A percentile compares a stretch with the other conserved stretches of the same genome.
phyloP scores from a whole-genome alignment of 2,329 filamentous ascomycete genomes.

The Exophiala dermatitidis region DNA sequence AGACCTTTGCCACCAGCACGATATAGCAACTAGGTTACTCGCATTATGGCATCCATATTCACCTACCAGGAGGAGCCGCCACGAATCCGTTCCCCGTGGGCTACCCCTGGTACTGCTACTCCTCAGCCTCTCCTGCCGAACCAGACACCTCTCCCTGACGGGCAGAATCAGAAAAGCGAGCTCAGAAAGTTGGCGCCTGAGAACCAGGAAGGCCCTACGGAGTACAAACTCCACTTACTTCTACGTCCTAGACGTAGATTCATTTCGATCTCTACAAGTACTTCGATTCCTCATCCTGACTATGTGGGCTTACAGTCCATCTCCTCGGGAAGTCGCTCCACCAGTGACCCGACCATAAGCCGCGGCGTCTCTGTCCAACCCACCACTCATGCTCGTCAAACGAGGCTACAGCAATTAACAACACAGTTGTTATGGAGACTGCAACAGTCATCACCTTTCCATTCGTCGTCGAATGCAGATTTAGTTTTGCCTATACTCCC shows the following conservation, averaged over 20 bases:
- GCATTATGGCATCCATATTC: conserved; percentile 76
- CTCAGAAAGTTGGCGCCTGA: conserved; percentile 78
- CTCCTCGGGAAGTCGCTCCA: conserved; percentile 21
- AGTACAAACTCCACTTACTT: conserved; percentile 92
- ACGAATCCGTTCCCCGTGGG: conserved; percentile 85
- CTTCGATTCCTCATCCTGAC: conserved; percentile 27
- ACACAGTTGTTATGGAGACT: conserved; percentile 92
- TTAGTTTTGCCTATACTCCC: conserved; percentile 69
- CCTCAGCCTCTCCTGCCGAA: conserved; percentile 30
- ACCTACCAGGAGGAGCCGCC: conserved; percentile 87
- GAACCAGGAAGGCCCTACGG: conserved; percentile 86
- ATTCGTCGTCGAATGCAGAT: conserved; percentile 69
- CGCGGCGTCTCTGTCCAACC: conserved; percentile 38
- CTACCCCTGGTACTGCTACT: conserved; percentile 47
- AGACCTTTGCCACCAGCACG: conserved; percentile 1
- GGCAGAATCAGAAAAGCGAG: conserved; percentile 39
- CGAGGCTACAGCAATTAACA: conserved; percentile 81
- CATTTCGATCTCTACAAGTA: conserved; percentile 58
- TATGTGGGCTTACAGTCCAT: conserved; percentile 28
- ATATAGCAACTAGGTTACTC: background rate
- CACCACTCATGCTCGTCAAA: conserved; percentile 66
- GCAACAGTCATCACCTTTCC: conserved; percentile 89
- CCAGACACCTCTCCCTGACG: conserved; percentile 33
- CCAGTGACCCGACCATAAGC: conserved; percentile 7
- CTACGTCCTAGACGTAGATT: conserved; percentile 71